Conservation (phyloP, 2,329 filamentous ascomycete species). For the Arthrobotrys iridis region DNA sequence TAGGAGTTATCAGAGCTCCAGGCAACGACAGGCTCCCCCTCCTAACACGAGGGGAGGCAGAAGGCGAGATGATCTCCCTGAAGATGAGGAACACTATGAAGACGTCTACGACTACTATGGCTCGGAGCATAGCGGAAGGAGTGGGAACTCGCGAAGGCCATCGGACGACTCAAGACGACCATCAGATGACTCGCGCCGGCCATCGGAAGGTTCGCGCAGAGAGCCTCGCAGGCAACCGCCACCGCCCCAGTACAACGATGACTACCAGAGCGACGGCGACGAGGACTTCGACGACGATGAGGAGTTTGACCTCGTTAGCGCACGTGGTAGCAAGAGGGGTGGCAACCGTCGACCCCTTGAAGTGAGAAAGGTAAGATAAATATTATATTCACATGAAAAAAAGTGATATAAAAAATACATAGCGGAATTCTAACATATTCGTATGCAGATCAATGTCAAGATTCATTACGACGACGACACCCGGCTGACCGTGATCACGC, state of each 20-base stretch:
- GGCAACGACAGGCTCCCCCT: constrained; percentile 10
- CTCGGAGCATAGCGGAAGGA: constrained; percentile 60
- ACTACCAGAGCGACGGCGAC: constrained; percentile 78
- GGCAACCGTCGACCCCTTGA: constrained; percentile 59
- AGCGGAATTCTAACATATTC: neutral
- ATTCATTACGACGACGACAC: constrained; percentile 85
- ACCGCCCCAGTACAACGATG: constrained; percentile 73
- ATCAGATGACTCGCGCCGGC: constrained; percentile 63
- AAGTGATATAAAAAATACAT: too few species aligned
- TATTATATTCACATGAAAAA: neutral
- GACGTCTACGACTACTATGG: constrained; percentile 74
- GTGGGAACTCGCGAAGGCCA: constrained; percentile 61
- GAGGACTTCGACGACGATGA: constrained; percentile 75
- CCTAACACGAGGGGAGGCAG: constrained; percentile 56
- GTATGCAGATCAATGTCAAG: constrained; percentile 81
- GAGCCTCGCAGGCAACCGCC: constrained; percentile 64
- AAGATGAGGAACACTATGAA: constrained; percentile 73
- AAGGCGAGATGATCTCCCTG: constrained; percentile 62
- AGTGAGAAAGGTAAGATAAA: constrained; percentile 56
- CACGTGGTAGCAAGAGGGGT: constrained; percentile 65
- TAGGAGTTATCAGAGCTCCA: constrained; percentile 41
- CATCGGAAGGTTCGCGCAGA: constrained; percentile 55
- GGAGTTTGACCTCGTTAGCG: constrained; percentile 81
- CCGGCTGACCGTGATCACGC: constrained; percentile 86
- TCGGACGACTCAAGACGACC: constrained; percentile 63